Evolutionary conservation across 1,139 yeast species (phyloP).

Genomic region (Zygoascus sp.): DNA sequence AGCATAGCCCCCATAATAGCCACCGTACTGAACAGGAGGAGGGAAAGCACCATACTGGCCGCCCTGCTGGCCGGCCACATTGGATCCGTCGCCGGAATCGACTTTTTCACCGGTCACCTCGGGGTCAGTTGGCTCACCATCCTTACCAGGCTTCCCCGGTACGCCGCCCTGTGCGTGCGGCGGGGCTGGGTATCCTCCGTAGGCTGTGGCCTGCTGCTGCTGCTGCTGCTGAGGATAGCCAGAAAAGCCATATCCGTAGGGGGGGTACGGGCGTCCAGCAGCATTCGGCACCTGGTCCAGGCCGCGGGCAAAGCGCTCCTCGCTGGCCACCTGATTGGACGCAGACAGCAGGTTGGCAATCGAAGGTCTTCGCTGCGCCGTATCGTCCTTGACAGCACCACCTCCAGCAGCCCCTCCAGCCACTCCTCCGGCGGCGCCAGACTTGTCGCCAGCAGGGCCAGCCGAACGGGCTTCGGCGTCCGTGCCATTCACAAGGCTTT

Average conservation of each 20-base stretch:
- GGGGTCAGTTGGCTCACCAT: background rate
- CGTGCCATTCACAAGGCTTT: background rate
- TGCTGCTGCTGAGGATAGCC: conserved; percentile 10
- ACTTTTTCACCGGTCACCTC: conserved; percentile 4
- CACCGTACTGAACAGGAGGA: conserved; percentile 5
- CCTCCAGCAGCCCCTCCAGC: no score
- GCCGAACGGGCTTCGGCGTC: background rate
- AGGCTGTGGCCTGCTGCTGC: no score
- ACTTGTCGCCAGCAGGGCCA: background rate
- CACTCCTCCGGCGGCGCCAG: no score
- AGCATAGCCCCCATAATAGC: conserved; percentile 5
- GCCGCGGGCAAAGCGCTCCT: conserved; percentile 11
- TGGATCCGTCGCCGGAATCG: background rate
- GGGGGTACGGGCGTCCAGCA: conserved; percentile 5
- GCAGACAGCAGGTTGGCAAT: conserved; percentile 21
- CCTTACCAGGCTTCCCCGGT: conserved; percentile 8
- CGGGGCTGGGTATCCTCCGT: conserved; percentile 7
- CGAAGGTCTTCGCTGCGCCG: conserved; percentile 19
- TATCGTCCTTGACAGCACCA: conserved; percentile 8
- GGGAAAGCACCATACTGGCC: conserved; percentile 1
- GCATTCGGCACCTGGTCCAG: conserved; percentile 4
- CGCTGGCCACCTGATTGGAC: conserved; percentile 18
- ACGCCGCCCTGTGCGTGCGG: conserved; percentile 8
- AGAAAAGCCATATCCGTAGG: conserved; percentile 12
- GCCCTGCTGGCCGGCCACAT: conserved; percentile 1